Evolutionary conservation across 2,329 filamentous ascomycete species (phyloP), one percentile per base, ranked within the genome.

Genomic region (Triangularia verruculosa): DNA sequence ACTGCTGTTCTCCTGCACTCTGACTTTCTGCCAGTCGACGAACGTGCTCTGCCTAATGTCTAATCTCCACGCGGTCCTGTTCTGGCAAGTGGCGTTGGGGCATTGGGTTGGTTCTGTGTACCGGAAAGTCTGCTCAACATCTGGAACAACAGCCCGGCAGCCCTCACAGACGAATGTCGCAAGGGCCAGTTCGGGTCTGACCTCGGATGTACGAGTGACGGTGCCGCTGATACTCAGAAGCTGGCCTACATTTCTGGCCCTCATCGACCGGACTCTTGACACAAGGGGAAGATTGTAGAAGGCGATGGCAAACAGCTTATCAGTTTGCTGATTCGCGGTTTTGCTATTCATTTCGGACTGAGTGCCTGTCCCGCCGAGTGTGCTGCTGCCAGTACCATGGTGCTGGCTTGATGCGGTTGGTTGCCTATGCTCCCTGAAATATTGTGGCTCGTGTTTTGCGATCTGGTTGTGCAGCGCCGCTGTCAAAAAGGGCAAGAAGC

Each of bases 1-100:
- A 3, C 94, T 94, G 70, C 93, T 97, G 79, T 98, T 99, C 77
- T 99, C 95, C 78, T 99, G 95, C 66, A 98, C 92, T 67, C 96
- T 91, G 24, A 98, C 93, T 76, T 98, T 98, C 75, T 99, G 95
- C 95, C 95, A 99, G 78, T 99, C 95, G 66, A 99, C 91, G 74
- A 99, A 99, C 0, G 93, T 98, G 76, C 93, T 97, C 76, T 96
- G 94, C 52, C 92, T 86, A 72, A 99, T 97, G 71, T 99, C 94
- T n/a, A 99, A 80, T 69, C 93, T 88, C 95, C 95, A 99, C n/a
- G 91, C 92, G 64, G 89, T 81, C 25, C 95, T 89, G 78, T 99
- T 99, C 71, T 89, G 89, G 75, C 95, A 99, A 6, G 85, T 90
- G 25, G 81, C 75, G 73, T 98, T 98, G 9, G 95, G 94, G 71